Evolutionary conservation across 495 filamentous ascomycete genomes (phyloP).

Genomic region (Evernia prunastri): DNA sequence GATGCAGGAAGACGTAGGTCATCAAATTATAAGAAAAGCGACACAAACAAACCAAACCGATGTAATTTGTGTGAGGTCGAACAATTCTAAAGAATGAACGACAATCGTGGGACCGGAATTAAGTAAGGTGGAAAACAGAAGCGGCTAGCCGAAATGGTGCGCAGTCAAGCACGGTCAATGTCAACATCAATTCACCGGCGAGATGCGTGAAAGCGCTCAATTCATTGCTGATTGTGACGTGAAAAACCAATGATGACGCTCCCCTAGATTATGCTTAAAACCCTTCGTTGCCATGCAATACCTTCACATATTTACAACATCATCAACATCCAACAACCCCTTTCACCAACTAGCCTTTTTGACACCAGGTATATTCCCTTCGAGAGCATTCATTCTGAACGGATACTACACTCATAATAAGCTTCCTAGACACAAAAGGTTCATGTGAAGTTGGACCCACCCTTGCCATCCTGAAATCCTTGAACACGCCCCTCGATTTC

Average conservation of each 20-base stretch:
- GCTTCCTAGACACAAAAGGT: constrained; percentile 14
- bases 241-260: neutral
- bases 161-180: neutral
- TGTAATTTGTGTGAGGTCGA: neutral
- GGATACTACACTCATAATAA: constrained; percentile 59
- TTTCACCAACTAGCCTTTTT: constrained; percentile 89
- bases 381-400: constrained; percentile 82
- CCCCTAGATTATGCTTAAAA: neutral
- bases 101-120: constrained; percentile 2
- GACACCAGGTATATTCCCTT: constrained; percentile 85
- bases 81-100: neutral
- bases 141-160: constrained; percentile 11
- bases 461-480: constrained; percentile 83
- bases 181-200: neutral
- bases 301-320: constrained; percentile 12
- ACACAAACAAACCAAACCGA: neutral
- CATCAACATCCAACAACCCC: neutral
- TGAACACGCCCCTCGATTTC: constrained; percentile 74
- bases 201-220: neutral
- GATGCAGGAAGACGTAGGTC: neutral
- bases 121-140: constrained; percentile 5
- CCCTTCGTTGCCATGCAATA: constrained; percentile 3
- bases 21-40: too few species aligned
- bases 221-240: neutral
- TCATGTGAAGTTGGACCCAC: constrained; percentile 47